These are phyloP conservation scores for Nakazawaea populi DNA, from an alignment of 805 yeast genomes.

Conservation along the genomic window DNA sequence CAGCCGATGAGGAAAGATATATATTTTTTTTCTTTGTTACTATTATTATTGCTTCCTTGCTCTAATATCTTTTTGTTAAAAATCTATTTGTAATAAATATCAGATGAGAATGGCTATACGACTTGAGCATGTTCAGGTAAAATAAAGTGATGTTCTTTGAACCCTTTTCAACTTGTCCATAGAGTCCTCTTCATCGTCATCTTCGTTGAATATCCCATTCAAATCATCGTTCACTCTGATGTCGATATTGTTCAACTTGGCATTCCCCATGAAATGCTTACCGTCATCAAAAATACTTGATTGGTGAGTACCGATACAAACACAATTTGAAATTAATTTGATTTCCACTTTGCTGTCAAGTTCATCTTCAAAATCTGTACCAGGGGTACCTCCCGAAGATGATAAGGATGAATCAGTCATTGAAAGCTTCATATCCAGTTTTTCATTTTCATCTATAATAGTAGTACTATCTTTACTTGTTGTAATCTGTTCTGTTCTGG, in stretches of 20 bases:
- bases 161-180: background rate
- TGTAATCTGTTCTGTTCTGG: too few relatives aligned
- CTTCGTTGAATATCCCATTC: conserved; percentile 3
- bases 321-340: conserved; percentile 7
- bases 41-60: background rate
- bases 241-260: conserved; percentile 3
- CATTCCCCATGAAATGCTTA: background rate
- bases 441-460: too few relatives aligned
- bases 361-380: background rate
- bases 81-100: too few relatives aligned
- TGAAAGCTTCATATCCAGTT: background rate
- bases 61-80: background rate
- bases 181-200: conserved; percentile 3
- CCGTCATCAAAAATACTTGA: conserved; percentile 1
- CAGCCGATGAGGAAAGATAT: background rate
- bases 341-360: conserved; percentile 1
- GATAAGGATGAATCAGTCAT: background rate
- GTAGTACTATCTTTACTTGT: too few relatives aligned
- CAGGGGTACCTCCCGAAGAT: background rate
- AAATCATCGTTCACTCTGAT: conserved; percentile 5
- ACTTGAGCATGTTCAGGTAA: background rate
- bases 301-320: conserved; percentile 7
- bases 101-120: too few relatives aligned
- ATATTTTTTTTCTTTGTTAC: too few relatives aligned
- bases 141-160: conserved; percentile 8